These are phyloP conservation scores for Apophysomyces elegans DNA, from an alignment of 371 early-diverging fungal species.

Conservation along the genomic window DNA sequence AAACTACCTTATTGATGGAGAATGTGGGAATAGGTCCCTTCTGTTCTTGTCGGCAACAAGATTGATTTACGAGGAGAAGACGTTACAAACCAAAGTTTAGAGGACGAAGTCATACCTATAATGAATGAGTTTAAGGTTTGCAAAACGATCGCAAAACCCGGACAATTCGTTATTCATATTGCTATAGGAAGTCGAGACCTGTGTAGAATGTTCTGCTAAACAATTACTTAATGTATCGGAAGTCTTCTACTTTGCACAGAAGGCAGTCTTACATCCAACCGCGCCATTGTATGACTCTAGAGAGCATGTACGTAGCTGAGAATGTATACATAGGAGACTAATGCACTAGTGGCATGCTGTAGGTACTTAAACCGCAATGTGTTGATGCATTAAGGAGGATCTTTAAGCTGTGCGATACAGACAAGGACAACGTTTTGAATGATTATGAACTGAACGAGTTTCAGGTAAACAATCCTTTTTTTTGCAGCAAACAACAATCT, in stretches of 20 bases:
- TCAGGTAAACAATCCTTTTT: slow-evolving; percentile 61
- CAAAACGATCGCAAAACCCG: not conserved
- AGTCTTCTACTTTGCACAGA: slow-evolving; percentile 98
- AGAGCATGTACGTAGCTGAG: slow-evolving; percentile 69
- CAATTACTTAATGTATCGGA: slow-evolving; percentile 93
- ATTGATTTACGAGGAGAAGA: slow-evolving; percentile 89
- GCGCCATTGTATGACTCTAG: slow-evolving; percentile 94
- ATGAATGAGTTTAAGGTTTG: slow-evolving; percentile 95
- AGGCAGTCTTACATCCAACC: slow-evolving; percentile 96
- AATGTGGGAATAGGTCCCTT: slow-evolving; percentile 72
- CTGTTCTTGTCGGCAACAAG: slow-evolving; percentile 97
- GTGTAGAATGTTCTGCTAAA: slow-evolving; percentile 97
- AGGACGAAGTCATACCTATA: slow-evolving; percentile 92
- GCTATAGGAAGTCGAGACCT: slow-evolving; percentile 93
- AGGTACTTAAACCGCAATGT: slow-evolving; percentile 86
- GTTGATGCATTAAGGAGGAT: slow-evolving; percentile 90
- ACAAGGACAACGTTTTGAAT: slow-evolving; percentile 90
- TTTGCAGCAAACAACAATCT: no score
- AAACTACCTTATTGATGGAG: not conserved
- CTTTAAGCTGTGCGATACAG: slow-evolving; percentile 91
- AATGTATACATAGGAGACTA: not conserved
- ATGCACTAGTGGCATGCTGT: not conserved
- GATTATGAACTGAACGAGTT: slow-evolving; percentile 96
- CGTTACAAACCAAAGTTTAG: slow-evolving; percentile 78
- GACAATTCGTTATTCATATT: not conserved